Conservation (phyloP, 1,139 yeast genomes). For the Fermentozyma sake region DNA sequence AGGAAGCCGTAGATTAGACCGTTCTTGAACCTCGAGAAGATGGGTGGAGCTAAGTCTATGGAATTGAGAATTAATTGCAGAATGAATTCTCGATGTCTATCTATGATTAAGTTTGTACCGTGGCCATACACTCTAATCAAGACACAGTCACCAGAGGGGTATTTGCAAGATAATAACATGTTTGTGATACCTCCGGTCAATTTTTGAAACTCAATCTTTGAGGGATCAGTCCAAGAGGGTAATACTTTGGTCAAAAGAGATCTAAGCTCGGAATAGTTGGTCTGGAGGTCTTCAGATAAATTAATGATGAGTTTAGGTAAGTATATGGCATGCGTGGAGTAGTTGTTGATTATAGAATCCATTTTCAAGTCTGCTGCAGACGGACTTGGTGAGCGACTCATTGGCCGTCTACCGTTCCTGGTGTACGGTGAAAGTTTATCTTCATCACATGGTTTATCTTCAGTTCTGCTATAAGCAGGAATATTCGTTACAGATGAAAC, state of each 20-base stretch:
- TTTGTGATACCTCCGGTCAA: slow-evolving; percentile 82
- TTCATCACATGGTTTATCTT: slow-evolving; percentile 2
- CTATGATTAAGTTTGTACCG: slow-evolving; percentile 70
- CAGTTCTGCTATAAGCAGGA: not conserved
- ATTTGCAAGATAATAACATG: slow-evolving; percentile 54
- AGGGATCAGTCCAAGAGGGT: slow-evolving; percentile 26
- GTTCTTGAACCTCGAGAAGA: slow-evolving; percentile 65
- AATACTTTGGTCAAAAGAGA: slow-evolving; percentile 31
- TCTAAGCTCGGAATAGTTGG: slow-evolving; percentile 29
- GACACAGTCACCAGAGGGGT: slow-evolving; percentile 30
- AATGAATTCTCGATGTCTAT: slow-evolving; percentile 71
- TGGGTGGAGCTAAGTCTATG: slow-evolving; percentile 62
- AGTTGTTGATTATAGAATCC: slow-evolving; percentile 21
- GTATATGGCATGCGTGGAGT: slow-evolving; percentile 35
- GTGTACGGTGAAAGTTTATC: too few species aligned
- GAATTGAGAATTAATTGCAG: slow-evolving; percentile 64
- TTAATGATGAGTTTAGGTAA: slow-evolving; percentile 36
- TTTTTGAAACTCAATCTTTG: slow-evolving; percentile 26
- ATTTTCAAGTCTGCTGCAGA: slow-evolving; percentile 9
- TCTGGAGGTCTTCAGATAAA: slow-evolving; percentile 26
- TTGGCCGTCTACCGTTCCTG: slow-evolving; percentile 2
- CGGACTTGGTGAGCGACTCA: slow-evolving; percentile 12
- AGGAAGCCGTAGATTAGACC: slow-evolving; percentile 72
- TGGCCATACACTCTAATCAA: slow-evolving; percentile 72
- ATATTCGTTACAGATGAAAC: slow-evolving; percentile 1